A percentile compares a stretch with the other conserved stretches of the same genome.
Evolutionary conservation across 768 basidiomycete genomes (phyloP).

Genomic region (Panus rudis): DNA sequence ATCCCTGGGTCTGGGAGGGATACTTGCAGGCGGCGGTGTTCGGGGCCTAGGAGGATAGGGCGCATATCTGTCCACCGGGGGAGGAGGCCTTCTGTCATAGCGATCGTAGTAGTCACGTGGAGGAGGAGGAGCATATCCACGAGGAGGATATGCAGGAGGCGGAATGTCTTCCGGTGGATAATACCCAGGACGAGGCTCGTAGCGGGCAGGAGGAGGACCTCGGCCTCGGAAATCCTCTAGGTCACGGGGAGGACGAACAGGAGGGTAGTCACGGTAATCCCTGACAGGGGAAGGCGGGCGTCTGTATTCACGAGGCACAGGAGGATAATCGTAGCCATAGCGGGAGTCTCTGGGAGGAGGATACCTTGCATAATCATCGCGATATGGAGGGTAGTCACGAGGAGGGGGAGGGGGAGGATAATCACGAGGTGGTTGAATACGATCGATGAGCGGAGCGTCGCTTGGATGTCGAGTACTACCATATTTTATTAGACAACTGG

Average conservation of each 20-base stretch:
- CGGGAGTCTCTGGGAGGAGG: slow-evolving; percentile 47
- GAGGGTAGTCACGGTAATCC: slow-evolving; percentile 61
- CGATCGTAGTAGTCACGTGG: slow-evolving; percentile 40
- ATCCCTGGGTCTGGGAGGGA: slow-evolving; percentile 47
- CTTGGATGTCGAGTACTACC: slow-evolving; percentile 29
- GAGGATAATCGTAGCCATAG: slow-evolving; percentile 48
- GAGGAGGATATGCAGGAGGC: slow-evolving; percentile 36
- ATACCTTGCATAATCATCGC: slow-evolving; percentile 51
- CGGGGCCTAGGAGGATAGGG: slow-evolving; percentile 33
- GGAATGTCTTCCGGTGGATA: slow-evolving; percentile 39
- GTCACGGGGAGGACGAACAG: slow-evolving; percentile 45
- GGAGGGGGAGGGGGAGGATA: slow-evolving; percentile 39
- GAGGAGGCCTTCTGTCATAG: slow-evolving; percentile 50
- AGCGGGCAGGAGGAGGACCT: slow-evolving; percentile 46
- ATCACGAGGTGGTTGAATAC: slow-evolving; percentile 47
- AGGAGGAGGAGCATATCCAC: slow-evolving; percentile 42
- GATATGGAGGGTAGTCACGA: slow-evolving; percentile 34
- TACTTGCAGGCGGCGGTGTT: slow-evolving; percentile 33
- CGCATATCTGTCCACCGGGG: slow-evolving; percentile 35
- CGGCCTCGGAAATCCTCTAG: slow-evolving; percentile 64
- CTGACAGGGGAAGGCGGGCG: slow-evolving; percentile 55
- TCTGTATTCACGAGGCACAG: slow-evolving; percentile 50
- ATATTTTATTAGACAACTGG: slow-evolving; percentile 3
- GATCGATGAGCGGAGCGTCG: slow-evolving; percentile 51
- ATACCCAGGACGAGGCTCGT: slow-evolving; percentile 42